Evolutionary conservation across 306 rosid species (phyloP).

Genomic region (Quercus mongolica): DNA sequence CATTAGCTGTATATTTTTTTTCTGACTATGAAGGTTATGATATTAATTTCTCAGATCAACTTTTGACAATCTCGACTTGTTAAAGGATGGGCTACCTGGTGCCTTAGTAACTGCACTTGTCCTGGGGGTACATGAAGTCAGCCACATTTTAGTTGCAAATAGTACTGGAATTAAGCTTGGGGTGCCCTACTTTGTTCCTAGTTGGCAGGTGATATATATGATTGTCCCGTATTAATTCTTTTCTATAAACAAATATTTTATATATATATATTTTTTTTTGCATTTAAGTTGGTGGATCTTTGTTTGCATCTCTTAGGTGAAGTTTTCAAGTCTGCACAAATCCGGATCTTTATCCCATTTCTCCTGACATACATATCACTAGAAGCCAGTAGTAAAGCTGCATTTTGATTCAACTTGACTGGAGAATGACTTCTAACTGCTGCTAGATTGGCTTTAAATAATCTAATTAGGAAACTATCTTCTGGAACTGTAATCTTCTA

Average conservation of each 20-base stretch:
- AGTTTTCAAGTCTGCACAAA: not conserved
- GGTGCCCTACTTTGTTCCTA: conserved; percentile 89
- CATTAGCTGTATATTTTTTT: conserved; percentile 12
- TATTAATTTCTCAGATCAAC: conserved; percentile 68
- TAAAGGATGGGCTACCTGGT: conserved; percentile 89
- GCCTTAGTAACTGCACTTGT: conserved; percentile 77
- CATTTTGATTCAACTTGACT: not conserved
- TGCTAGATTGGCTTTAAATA: not conserved
- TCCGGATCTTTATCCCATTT: not conserved
- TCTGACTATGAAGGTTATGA: conserved; percentile 25
- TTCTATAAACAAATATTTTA: not conserved
- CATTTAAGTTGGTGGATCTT: not conserved
- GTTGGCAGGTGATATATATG: conserved; percentile 84
- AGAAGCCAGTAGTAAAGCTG: not conserved
- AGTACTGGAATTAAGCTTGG: conserved; percentile 73
- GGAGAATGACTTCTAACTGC: not conserved
- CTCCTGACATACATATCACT: not conserved
- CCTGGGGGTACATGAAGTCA: conserved; percentile 76
- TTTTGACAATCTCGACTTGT: conserved; percentile 78
- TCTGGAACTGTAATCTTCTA: not conserved
- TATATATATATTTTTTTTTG: not conserved
- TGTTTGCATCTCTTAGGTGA: not conserved
- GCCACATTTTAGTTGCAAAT: conserved; percentile 69
- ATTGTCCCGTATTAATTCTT: conserved; percentile 7
- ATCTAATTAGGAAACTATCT: not conserved